Percentiles rank a stretch among this genome's conserved stretches.
Conservation (phyloP, 108 stramenopile genomes). For the Aureococcus anophagefferens region DNA sequence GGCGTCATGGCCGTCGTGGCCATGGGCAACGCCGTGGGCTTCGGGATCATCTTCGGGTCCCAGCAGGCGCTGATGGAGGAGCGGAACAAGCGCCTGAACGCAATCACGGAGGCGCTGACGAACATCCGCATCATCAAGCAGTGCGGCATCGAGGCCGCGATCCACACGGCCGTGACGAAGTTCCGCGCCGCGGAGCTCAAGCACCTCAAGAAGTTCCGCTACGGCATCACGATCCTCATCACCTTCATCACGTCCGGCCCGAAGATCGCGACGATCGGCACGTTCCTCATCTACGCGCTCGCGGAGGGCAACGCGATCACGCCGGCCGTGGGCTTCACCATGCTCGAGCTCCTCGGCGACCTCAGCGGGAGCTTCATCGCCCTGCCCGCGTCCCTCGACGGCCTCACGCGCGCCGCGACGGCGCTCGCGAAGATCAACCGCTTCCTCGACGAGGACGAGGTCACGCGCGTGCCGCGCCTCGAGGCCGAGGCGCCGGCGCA, state of each 20-base stretch:
- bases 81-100: constrained; percentile 7
- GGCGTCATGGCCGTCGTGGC: too few species aligned
- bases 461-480: too few species aligned
- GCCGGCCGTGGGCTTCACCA: constrained; percentile 3
- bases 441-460: too few species aligned
- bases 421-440: too few species aligned
- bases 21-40: too few species aligned
- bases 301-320: not conserved
- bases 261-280: not conserved
- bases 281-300: constrained; percentile 1
- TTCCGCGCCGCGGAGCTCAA: constrained; percentile 4
- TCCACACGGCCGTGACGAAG: not conserved
- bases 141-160: constrained; percentile 5
- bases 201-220: not conserved
- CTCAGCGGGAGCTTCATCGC: constrained; percentile 1
- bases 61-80: too few species aligned
- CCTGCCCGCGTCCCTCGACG: too few species aligned
- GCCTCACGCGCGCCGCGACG: too few species aligned
- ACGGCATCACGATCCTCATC: not conserved
- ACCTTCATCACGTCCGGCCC: not conserved
- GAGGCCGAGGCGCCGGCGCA: too few species aligned
- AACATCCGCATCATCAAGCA: constrained; percentile 12
- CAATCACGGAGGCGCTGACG: constrained; percentile 14
- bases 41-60: too few species aligned
- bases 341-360: constrained; percentile 6